phyloP scores from a whole-genome alignment of 164 flowering plant genomes.

The Vitis amurensis region DNA sequence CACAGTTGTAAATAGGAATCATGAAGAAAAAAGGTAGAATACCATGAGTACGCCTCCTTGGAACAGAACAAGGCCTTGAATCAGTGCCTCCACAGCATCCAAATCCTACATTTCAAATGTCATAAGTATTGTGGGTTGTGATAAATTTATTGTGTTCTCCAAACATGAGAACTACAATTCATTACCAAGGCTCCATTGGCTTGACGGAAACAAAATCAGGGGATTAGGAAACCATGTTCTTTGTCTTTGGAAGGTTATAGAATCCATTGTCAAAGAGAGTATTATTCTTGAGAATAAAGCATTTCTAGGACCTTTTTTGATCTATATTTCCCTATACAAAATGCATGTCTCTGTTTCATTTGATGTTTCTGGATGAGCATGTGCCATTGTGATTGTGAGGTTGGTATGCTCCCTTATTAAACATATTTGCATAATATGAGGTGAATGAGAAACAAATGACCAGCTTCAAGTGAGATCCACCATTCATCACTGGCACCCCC shows the following conservation, averaged over 20 bases:
- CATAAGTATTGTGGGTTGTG: background rate
- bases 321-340: background rate
- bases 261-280: background rate
- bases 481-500: too few species aligned
- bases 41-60: conserved; percentile 99
- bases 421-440: too few species aligned
- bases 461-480: too few species aligned
- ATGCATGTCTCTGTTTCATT: background rate
- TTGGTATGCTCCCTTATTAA: too few species aligned
- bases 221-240: background rate
- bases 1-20: background rate
- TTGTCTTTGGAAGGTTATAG: background rate
- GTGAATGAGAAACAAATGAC: too few species aligned
- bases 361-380: background rate
- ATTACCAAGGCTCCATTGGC: background rate
- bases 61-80: conserved; percentile 96
- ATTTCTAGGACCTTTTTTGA: background rate
- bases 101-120: conserved; percentile 58
- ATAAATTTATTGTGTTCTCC: background rate
- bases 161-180: background rate
- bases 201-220: background rate
- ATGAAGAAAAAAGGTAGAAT: conserved; percentile 6
- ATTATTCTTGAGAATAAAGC: too few species aligned
- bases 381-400: too few species aligned
- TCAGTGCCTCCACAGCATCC: conserved; percentile 99